These are phyloP conservation scores for Citrullus colocynthis DNA, from an alignment of 306 rosid genomes.

Conservation along the genomic window DNA sequence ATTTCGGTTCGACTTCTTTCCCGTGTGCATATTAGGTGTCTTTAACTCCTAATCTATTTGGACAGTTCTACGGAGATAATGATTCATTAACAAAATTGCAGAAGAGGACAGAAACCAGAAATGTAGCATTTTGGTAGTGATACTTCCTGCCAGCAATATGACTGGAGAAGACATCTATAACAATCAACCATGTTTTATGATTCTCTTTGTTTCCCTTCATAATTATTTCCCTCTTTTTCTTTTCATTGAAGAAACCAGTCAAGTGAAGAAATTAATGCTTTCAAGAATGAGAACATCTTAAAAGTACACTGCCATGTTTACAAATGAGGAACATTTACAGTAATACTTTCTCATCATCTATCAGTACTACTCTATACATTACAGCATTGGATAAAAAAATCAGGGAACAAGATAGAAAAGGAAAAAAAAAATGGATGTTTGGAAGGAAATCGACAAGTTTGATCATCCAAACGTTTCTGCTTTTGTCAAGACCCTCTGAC, in stretches of 20 bases:
- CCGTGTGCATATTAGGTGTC: not conserved
- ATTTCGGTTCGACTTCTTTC: not conserved
- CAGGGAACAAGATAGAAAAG: not conserved
- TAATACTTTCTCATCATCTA: not conserved
- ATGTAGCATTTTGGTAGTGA: not conserved
- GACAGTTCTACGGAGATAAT: not conserved
- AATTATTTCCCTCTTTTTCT: not conserved
- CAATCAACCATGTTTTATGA: not conserved
- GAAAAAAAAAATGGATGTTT: not conserved
- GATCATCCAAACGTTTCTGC: not conserved
- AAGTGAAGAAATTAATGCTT: not conserved
- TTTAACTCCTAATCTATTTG: not conserved
- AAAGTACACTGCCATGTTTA: not conserved
- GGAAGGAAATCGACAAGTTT: not conserved
- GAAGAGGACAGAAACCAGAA: not conserved
- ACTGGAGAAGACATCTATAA: no score
- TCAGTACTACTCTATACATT: not conserved
- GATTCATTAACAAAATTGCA: not conserved
- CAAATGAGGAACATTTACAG: slow-evolving; percentile 6
- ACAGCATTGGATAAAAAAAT: not conserved
- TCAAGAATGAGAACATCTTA: not conserved
- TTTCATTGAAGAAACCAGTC: not conserved
- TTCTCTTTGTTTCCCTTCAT: not conserved
- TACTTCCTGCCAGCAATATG: not conserved
- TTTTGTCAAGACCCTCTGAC: not conserved